phyloP scores from a whole-genome alignment of 176 grass and related monocot species.

The Lolium perenne region DNA sequence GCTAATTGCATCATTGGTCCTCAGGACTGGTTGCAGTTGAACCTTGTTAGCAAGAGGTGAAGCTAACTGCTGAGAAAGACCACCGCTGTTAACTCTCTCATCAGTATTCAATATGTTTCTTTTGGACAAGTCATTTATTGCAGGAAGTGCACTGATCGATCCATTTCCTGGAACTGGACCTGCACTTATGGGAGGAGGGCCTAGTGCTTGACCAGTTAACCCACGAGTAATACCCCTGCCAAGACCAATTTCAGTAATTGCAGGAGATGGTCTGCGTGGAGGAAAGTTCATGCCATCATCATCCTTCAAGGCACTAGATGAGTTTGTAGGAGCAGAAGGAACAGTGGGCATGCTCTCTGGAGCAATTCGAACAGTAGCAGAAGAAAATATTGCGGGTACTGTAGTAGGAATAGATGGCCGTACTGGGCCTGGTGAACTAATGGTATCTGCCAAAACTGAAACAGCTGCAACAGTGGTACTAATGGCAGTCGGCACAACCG shows the following conservation, averaged over 20 bases:
- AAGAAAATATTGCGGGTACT: conserved; percentile 55
- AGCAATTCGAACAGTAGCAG: conserved; percentile 59
- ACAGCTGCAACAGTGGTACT: conserved; percentile 45
- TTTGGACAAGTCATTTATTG: conserved; percentile 61
- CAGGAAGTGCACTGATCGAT: conserved; percentile 52
- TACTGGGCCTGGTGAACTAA: conserved; percentile 68
- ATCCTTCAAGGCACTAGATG: conserved; percentile 69
- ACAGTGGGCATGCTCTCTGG: conserved; percentile 59
- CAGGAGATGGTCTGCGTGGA: conserved; percentile 73
- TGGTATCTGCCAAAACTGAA: conserved; percentile 48
- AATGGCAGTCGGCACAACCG: conserved; percentile 50
- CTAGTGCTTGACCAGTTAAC: conserved; percentile 55
- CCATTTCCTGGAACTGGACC: conserved; percentile 64
- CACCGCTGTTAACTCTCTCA: conserved; percentile 53
- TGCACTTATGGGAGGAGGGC: conserved; percentile 61
- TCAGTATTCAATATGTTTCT: conserved; percentile 58
- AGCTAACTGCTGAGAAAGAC: conserved; percentile 59
- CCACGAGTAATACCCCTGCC: conserved; percentile 70
- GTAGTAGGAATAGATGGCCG: conserved; percentile 50
- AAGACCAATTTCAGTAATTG: conserved; percentile 63
- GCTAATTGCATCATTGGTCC: conserved; percentile 58
- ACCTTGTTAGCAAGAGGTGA: conserved; percentile 75
- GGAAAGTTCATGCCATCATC: conserved; percentile 80
- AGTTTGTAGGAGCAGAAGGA: conserved; percentile 55
- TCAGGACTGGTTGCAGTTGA: conserved; percentile 60